Evolutionary conservation across 1,139 yeast genomes (phyloP), one percentile per base, ranked within the genome.

Genomic region (Wickerhamiella pararugosa): DNA sequence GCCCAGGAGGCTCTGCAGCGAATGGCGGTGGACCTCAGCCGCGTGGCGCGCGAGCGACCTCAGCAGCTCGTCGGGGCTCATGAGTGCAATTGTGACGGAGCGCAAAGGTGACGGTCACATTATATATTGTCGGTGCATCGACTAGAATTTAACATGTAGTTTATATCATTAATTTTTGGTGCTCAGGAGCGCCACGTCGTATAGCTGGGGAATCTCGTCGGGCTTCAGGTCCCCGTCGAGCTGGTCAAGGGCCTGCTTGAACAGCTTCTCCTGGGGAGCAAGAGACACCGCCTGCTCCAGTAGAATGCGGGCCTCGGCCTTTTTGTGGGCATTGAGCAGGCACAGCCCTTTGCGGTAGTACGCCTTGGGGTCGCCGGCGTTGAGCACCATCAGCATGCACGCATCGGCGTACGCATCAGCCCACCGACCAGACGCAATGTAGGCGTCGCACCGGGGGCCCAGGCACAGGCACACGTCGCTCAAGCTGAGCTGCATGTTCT

Each of bases 261-360:
- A 45, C 32, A 43, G n/a, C 10, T 45, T 26, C 35, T 51, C 46
- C 25, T 39, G 38, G 7, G 53, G 54, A 8, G 51, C 50, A 36
- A 57, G 44, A 3, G 80, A 67, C 46, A 82, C 65, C 0, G 95
- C 97, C 53, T 93, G 70, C 58, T 79, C 83, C 53, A 81, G 73
- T 50, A 77, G 82, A 9, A 77, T 75, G 51, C 77, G 75, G 2
- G 96, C 92, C 29, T 74, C 80, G 40, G 71, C 73, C 50, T 74
- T 70, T 57, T 77, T 76, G 3, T 82, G 84, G 58, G 87, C 66
- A 50, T 78, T 75, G 56, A 67, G 66, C 53, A 76, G 69, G 46
- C 90, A 79, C 43, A 80, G 77, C 2, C 93, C 93, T 55, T 83
- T 73, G 63, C 97, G 73, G 51, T 79, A 71, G 56, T 81, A 82